Conservation (phyloP, 2,329 filamentous ascomycete genomes). For the Ceratocystis huliohia region DNA sequence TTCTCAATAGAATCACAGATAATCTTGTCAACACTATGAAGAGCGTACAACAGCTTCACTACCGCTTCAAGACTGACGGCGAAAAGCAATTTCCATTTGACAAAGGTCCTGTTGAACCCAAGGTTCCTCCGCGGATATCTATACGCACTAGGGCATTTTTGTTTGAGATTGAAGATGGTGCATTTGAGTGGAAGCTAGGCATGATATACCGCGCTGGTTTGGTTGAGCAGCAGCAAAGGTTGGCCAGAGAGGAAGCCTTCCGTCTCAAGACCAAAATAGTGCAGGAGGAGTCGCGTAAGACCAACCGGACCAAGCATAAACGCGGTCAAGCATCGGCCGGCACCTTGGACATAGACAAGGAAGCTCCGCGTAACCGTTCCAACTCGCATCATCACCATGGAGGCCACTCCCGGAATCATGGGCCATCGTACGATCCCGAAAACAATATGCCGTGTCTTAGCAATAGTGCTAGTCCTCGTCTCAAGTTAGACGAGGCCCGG, state of each 20-base stretch:
- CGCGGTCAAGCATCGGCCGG: constrained; percentile 24
- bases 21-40: constrained; percentile 83
- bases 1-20: constrained; percentile 83
- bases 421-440: constrained; percentile 69
- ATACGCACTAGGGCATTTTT: constrained; percentile 68
- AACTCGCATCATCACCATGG: constrained; percentile 34
- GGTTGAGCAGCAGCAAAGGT: constrained; percentile 76
- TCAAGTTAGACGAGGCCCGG: constrained; percentile 60
- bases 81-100: constrained; percentile 71
- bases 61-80: constrained; percentile 66
- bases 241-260: constrained; percentile 85
- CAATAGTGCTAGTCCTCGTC: constrained; percentile 18
- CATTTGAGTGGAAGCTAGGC: constrained; percentile 94
- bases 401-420: constrained; percentile 37
- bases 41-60: constrained; percentile 77
- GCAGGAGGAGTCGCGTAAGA: constrained; percentile 49
- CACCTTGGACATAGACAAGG: constrained; percentile 18
- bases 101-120: constrained; percentile 75
- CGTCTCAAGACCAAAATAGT: constrained; percentile 75
- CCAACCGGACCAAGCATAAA: constrained; percentile 38
- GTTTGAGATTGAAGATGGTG: constrained; percentile 89
- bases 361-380: constrained; percentile 29
- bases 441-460: constrained; percentile 37
- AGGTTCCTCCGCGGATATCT: constrained; percentile 73
- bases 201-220: constrained; percentile 85